phyloP scores from a whole-genome alignment of 2,329 filamentous ascomycete genomes.

The Hypocrella siamensis region DNA sequence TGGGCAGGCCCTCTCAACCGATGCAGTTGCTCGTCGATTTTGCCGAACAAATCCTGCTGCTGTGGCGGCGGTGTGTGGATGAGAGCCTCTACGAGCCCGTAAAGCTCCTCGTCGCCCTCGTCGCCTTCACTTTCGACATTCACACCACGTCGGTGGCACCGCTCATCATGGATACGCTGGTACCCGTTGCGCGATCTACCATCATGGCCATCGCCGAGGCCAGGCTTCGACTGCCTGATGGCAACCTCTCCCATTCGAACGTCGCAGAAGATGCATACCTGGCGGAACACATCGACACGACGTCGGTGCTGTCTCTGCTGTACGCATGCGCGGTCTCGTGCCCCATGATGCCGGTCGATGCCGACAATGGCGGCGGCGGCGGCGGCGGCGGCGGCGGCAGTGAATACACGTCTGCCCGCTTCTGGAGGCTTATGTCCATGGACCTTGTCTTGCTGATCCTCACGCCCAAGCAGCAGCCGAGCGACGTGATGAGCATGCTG shows the following conservation, averaged over 20 bases:
- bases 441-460: constrained; percentile 54
- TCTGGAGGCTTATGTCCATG: constrained; percentile 54
- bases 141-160: constrained; percentile 44
- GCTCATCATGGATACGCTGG: constrained; percentile 39
- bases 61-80: constrained; percentile 53
- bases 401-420: constrained; percentile 22
- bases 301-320: constrained; percentile 49
- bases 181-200: constrained; percentile 41
- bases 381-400: constrained; percentile 14
- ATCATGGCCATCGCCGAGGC: constrained; percentile 43
- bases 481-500: constrained; percentile 49
- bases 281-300: constrained; percentile 43
- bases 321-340: constrained; percentile 47
- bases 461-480: constrained; percentile 46
- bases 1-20: constrained; percentile 32
- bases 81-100: constrained; percentile 50
- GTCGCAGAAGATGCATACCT: constrained; percentile 21
- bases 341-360: constrained; percentile 19
- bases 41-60: constrained; percentile 42
- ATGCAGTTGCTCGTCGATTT: constrained; percentile 48
- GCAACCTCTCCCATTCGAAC: constrained; percentile 30
- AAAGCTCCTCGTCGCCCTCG: constrained; percentile 46
- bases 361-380: constrained; percentile 12
- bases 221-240: constrained; percentile 32
- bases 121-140: constrained; percentile 47